These are phyloP conservation scores for Alternaria angustiovoidea DNA, from an alignment of 2,329 filamentous ascomycete genomes.

Conservation along the genomic window DNA sequence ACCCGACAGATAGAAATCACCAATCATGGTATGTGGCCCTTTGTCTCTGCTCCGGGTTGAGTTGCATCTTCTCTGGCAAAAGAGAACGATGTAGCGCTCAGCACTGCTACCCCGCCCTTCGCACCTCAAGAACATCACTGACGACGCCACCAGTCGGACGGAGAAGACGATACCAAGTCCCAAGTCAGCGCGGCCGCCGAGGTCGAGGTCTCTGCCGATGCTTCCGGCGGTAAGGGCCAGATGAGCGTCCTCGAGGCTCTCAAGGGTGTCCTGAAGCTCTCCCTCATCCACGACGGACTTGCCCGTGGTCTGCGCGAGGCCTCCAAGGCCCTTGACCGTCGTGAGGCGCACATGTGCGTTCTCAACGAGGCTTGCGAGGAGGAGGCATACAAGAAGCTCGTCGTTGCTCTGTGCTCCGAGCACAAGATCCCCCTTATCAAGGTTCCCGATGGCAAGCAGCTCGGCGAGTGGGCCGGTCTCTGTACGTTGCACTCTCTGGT, in stretches of 20 bases:
- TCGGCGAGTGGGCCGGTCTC: slow-evolving; percentile 99
- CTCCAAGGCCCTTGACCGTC: slow-evolving; percentile 97
- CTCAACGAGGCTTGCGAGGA: slow-evolving; percentile 99
- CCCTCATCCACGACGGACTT: slow-evolving; percentile 99
- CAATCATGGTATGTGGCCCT: slow-evolving; percentile 51
- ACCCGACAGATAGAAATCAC: slow-evolving; percentile 51
- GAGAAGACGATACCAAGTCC: slow-evolving; percentile 99
- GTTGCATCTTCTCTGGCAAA: not conserved
- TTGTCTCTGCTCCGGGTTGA: not conserved
- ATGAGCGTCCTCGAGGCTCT: slow-evolving; percentile 99
- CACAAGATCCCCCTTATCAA: slow-evolving; percentile 99
- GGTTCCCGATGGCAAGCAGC: slow-evolving; percentile 99
- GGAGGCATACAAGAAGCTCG: slow-evolving; percentile 99
- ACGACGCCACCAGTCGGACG: slow-evolving; percentile 80
- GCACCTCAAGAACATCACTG: slow-evolving; percentile 17
- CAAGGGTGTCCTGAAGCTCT: slow-evolving; percentile 98
- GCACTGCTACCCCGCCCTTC: slow-evolving; percentile 10
- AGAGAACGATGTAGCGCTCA: not conserved
- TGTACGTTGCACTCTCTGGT: slow-evolving; percentile 72
- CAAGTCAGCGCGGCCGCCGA: slow-evolving; percentile 80
- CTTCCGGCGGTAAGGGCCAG: slow-evolving; percentile 78
- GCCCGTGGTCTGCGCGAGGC: slow-evolving; percentile 98
- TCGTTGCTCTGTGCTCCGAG: slow-evolving; percentile 97
- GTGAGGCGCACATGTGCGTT: slow-evolving; percentile 99
- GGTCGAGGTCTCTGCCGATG: slow-evolving; percentile 95